phyloP scores from a whole-genome alignment of 345 rosid species.

The Eucalyptus cloeziana region DNA sequence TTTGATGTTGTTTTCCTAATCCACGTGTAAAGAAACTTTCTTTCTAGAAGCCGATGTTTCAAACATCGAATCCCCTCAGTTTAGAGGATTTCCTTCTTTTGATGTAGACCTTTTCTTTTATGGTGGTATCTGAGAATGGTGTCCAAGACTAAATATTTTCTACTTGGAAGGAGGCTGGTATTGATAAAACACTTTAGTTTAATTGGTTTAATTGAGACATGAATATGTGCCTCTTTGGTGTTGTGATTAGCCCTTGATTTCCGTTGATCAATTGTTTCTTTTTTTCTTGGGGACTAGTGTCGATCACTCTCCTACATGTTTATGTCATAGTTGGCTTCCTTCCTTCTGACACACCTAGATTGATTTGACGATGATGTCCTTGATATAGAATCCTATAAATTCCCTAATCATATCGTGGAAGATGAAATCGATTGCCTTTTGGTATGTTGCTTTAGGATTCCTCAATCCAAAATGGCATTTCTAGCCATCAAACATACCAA shows the following conservation, averaged over 20 bases:
- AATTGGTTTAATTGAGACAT: background rate
- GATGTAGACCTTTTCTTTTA: background rate
- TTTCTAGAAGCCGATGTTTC: background rate
- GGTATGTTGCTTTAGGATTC: background rate
- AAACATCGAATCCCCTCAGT: background rate
- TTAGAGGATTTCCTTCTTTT: background rate
- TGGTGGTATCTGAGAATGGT: background rate
- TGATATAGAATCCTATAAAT: background rate
- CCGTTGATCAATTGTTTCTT: background rate
- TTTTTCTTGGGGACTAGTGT: background rate
- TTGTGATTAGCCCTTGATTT: background rate
- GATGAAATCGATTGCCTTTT: background rate
- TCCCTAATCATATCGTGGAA: background rate
- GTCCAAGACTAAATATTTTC: background rate
- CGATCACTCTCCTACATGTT: background rate
- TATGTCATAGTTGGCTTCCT: background rate
- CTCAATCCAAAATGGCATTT: background rate
- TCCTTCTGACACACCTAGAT: background rate
- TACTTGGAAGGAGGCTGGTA: background rate
- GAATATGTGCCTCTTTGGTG: background rate
- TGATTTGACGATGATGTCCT: background rate
- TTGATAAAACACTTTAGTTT: background rate
- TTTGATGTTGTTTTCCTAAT: background rate
- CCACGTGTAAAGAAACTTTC: background rate
- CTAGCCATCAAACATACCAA: background rate